phyloP scores from a whole-genome alignment of 805 yeast species.

The Metschnikowia gelsemii region DNA sequence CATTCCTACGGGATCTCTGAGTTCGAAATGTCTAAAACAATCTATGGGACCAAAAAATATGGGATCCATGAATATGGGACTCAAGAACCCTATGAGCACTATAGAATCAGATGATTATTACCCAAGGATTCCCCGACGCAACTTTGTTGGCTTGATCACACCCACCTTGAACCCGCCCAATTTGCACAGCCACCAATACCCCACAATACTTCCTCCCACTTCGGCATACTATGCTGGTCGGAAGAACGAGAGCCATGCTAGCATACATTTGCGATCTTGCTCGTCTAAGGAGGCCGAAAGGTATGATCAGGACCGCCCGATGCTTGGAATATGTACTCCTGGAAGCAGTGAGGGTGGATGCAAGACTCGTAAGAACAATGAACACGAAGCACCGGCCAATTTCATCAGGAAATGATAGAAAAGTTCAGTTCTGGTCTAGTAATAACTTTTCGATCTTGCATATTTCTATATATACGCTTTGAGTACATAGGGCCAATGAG shows the following conservation, averaged over 20 bases:
- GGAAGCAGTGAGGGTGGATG: slow-evolving; percentile 28
- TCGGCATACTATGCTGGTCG: slow-evolving; percentile 8
- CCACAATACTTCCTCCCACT: slow-evolving; percentile 10
- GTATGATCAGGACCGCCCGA: slow-evolving; percentile 28
- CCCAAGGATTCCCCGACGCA: slow-evolving; percentile 5
- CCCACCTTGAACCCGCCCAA: slow-evolving; percentile 9
- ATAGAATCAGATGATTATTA: not conserved
- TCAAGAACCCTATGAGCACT: too few species aligned
- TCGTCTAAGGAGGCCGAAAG: slow-evolving; percentile 23
- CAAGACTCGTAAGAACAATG: slow-evolving; percentile 10
- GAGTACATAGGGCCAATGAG: too few species aligned
- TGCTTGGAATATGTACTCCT: slow-evolving; percentile 32
- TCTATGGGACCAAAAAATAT: too few species aligned
- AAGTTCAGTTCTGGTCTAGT: too few species aligned
- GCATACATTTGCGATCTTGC: slow-evolving; percentile 27
- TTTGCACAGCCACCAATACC: slow-evolving; percentile 14
- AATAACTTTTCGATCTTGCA: too few species aligned
- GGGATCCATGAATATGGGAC: too few species aligned
- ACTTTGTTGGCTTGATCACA: slow-evolving; percentile 1
- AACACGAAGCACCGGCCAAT: not conserved
- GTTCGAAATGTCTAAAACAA: too few species aligned
- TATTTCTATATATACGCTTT: too few species aligned
- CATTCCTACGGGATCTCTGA: too few species aligned
- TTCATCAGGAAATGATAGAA: not conserved
- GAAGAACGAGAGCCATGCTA: slow-evolving; percentile 27